Percentiles rank a stretch among this genome's conserved stretches.
These are phyloP conservation scores for Kuraishia molischiana DNA, from an alignment of 805 yeast genomes.

Conservation along the genomic window DNA sequence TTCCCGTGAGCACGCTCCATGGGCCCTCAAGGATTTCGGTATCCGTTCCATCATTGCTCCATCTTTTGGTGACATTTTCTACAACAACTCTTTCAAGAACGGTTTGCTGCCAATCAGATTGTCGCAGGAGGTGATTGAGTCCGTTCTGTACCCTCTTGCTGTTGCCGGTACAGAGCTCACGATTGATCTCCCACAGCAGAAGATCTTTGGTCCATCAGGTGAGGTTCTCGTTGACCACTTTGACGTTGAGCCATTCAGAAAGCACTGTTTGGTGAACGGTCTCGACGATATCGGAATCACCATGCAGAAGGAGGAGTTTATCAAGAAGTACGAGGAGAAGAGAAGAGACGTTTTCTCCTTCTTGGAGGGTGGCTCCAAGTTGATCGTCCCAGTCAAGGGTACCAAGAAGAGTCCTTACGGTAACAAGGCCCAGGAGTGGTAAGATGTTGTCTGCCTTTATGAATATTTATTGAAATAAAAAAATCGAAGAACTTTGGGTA, in stretches of 20 bases:
- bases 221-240: slow-evolving; percentile 74
- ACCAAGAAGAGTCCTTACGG: slow-evolving; percentile 62
- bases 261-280: slow-evolving; percentile 90
- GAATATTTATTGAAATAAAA: no score
- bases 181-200: slow-evolving; percentile 82
- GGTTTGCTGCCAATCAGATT: slow-evolving; percentile 89
- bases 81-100: slow-evolving; percentile 94
- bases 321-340: slow-evolving; percentile 59
- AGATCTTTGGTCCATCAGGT: slow-evolving; percentile 55
- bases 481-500: no score
- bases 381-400: slow-evolving; percentile 54
- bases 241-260: slow-evolving; percentile 85
- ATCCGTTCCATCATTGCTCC: slow-evolving; percentile 95
- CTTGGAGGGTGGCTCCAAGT: slow-evolving; percentile 80
- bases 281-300: slow-evolving; percentile 96
- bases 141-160: slow-evolving; percentile 75
- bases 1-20: slow-evolving; percentile 98
- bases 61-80: slow-evolving; percentile 96
- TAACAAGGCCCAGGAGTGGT: slow-evolving; percentile 70
- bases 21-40: slow-evolving; percentile 98
- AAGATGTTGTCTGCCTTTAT: no score
- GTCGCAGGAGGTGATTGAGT: slow-evolving; percentile 64
- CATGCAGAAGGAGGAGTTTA: slow-evolving; percentile 75
- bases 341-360: slow-evolving; percentile 82
- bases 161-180: slow-evolving; percentile 59